These are phyloP conservation scores for Didymella arachidicola DNA, from an alignment of 2,329 filamentous ascomycete species.

Conservation along the genomic window DNA sequence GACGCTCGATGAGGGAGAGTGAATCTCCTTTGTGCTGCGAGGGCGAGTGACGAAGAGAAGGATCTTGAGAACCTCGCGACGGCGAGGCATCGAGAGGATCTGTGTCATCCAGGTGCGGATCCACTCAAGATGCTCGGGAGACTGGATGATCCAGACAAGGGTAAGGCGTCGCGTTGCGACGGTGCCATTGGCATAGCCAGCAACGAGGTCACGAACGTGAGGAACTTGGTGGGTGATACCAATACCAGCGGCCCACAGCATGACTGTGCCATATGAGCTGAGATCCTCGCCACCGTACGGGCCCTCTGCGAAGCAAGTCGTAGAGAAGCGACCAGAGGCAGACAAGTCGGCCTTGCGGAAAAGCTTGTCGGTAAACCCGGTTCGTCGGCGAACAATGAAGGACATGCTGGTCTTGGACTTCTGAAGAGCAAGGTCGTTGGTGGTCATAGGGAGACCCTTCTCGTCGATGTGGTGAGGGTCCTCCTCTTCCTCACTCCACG, in stretches of 20 bases:
- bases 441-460: conserved; percentile 58
- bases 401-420: conserved; percentile 69
- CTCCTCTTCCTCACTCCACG: conserved; percentile 74
- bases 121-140: conserved; percentile 90
- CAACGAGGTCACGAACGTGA: conserved; percentile 74
- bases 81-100: conserved; percentile 80
- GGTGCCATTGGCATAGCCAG: conserved; percentile 68
- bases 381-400: conserved; percentile 86
- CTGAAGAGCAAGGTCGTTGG: conserved; percentile 59
- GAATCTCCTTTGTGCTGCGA: conserved; percentile 80
- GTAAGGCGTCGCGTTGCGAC: conserved; percentile 82
- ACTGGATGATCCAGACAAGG: conserved; percentile 92
- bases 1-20: conserved; percentile 78
- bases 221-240: conserved; percentile 96
- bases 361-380: conserved; percentile 84
- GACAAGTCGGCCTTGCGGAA: conserved; percentile 71
- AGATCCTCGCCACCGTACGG: conserved; percentile 86
- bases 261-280: conserved; percentile 88
- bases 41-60: conserved; percentile 91
- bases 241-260: conserved; percentile 90
- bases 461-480: conserved; percentile 50
- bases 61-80: conserved; percentile 83
- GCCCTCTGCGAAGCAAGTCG: conserved; percentile 83
- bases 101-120: conserved; percentile 89
- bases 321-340: conserved; percentile 63